Evolutionary conservation across 495 filamentous ascomycete species (phyloP).

Genomic region (Neurospora sp.): DNA sequence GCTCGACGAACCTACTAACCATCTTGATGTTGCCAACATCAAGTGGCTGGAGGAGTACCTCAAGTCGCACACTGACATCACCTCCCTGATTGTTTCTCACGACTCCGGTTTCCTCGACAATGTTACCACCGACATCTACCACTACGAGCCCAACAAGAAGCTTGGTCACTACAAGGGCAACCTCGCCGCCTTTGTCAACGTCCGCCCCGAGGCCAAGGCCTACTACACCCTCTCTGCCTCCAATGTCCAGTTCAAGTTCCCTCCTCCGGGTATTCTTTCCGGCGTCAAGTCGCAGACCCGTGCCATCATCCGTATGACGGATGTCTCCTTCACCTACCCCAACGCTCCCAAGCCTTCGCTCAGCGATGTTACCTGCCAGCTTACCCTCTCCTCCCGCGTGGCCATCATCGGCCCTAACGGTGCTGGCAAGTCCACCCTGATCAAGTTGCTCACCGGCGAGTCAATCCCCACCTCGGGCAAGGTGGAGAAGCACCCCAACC

Average conservation of each 20-base stretch:
- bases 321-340: slow-evolving; percentile 85
- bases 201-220: slow-evolving; percentile 92
- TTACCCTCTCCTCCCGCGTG: slow-evolving; percentile 82
- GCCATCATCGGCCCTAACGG: slow-evolving; percentile 97
- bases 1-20: slow-evolving; percentile 98
- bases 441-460: slow-evolving; percentile 97
- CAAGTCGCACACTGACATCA: slow-evolving; percentile 92
- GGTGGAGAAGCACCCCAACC: slow-evolving; percentile 96
- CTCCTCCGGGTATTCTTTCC: slow-evolving; percentile 82
- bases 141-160: slow-evolving; percentile 94
- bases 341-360: slow-evolving; percentile 76
- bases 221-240: slow-evolving; percentile 95
- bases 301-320: slow-evolving; percentile 89
- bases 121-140: slow-evolving; percentile 97
- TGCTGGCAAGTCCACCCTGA: slow-evolving; percentile 96
- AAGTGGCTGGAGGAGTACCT: slow-evolving; percentile 94
- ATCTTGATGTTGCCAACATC: slow-evolving; percentile 92
- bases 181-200: slow-evolving; percentile 80
- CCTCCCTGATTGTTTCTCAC: slow-evolving; percentile 93
- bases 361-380: slow-evolving; percentile 70
- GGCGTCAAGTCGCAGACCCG: slow-evolving; percentile 92
- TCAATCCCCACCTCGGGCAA: slow-evolving; percentile 74
- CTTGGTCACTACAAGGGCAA: slow-evolving; percentile 92
- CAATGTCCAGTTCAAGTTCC: slow-evolving; percentile 94
- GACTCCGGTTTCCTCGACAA: slow-evolving; percentile 96